Conservation (phyloP, 768 basidiomycete species). For the Boletus subparvulus region DNA sequence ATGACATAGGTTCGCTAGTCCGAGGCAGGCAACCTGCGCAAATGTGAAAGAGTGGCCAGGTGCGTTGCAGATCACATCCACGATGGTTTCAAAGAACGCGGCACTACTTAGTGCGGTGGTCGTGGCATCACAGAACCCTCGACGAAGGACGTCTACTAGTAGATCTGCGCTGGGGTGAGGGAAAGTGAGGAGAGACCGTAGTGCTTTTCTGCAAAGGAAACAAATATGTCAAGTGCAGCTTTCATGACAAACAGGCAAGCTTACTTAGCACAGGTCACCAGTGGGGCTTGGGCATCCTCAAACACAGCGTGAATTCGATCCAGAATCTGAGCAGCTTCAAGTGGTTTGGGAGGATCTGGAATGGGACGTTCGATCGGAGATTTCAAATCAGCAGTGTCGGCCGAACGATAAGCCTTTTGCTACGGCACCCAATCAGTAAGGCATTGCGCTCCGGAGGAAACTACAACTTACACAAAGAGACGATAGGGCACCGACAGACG, state of each 20-base stretch:
- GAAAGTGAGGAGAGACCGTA: conserved; percentile 65
- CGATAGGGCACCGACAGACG: conserved; percentile 85
- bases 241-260: conserved; percentile 26
- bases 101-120: conserved; percentile 51
- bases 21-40: conserved; percentile 72
- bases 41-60: conserved; percentile 65
- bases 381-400: conserved; percentile 48
- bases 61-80: conserved; percentile 60
- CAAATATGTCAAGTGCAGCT: conserved; percentile 5
- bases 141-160: conserved; percentile 61
- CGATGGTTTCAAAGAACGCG: conserved; percentile 77
- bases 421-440: conserved; percentile 30
- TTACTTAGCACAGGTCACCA: conserved; percentile 64
- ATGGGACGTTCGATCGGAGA: conserved; percentile 63
- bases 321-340: conserved; percentile 52
- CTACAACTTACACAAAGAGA: conserved; percentile 73
- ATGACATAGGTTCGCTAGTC: conserved; percentile 83
- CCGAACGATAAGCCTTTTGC: conserved; percentile 78
- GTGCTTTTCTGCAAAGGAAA: conserved; percentile 58
- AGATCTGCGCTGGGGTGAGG: conserved; percentile 55
- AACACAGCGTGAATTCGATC: conserved; percentile 72
- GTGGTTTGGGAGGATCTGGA: conserved; percentile 51
- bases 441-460: neutral
- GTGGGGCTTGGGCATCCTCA: conserved; percentile 51
- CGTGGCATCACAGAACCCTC: conserved; percentile 65